A percentile compares a stretch with the other conserved stretches of the same genome.
Conservation (phyloP, 176 grass and related monocot genomes). For the Tillandsia fasciculata region DNA sequence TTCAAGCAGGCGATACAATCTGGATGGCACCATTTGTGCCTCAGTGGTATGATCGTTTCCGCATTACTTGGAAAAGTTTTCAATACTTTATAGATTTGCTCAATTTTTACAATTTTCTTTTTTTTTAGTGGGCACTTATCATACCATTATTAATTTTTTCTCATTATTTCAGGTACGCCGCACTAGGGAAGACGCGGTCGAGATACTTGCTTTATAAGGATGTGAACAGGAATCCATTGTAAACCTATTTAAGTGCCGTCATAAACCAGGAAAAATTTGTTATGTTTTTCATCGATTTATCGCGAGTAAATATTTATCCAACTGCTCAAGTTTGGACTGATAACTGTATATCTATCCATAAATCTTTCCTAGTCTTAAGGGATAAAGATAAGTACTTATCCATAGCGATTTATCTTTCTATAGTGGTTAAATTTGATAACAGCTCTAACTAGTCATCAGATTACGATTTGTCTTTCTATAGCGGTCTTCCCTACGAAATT, state of each 20-base stretch:
- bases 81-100: not conserved
- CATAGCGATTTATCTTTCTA: too few relatives aligned
- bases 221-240: constrained; percentile 80
- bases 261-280: not conserved
- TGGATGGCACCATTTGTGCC: constrained; percentile 99
- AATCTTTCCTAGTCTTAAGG: too few relatives aligned
- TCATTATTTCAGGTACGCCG: constrained; percentile 70
- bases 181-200: constrained; percentile 70
- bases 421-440: too few relatives aligned
- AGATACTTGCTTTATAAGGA: constrained; percentile 97
- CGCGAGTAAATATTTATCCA: too few relatives aligned
- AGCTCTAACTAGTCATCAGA: too few relatives aligned
- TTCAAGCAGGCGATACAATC: constrained; percentile 88
- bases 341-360: too few relatives aligned
- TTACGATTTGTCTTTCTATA: too few relatives aligned
- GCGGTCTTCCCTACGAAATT: not conserved
- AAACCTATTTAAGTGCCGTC: not conserved
- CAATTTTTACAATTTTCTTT: constrained; percentile 9
- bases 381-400: too few relatives aligned
- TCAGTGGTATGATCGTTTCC: constrained; percentile 52
- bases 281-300: too few relatives aligned
- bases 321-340: too few relatives aligned
- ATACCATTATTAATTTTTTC: constrained; percentile 7
- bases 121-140: not conserved
- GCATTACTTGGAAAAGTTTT: constrained; percentile 3